Percentiles rank a stretch among this genome's conserved stretches.
Conservation (phyloP, 2,329 filamentous ascomycete species). For the Aspergillus felis region DNA sequence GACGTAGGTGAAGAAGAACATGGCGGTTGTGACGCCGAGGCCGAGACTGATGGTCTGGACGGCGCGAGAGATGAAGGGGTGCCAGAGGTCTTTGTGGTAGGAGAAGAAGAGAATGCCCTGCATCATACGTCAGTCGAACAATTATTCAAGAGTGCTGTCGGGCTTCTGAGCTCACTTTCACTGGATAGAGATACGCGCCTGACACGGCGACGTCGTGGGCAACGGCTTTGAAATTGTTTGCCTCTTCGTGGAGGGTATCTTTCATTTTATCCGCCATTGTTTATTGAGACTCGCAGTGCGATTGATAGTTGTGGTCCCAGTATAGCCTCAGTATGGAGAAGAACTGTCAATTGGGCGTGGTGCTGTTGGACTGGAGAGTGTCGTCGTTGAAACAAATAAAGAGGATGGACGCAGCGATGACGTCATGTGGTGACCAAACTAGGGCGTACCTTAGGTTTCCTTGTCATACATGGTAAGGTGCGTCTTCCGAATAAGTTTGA, state of each 20-base stretch:
- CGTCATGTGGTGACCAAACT: background rate
- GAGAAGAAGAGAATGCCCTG: conserved; percentile 60
- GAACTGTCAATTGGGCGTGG: background rate
- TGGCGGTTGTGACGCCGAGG: conserved; percentile 65
- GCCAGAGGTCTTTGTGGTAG: conserved; percentile 56
- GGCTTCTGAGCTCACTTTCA: conserved; percentile 52
- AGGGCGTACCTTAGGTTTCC: background rate
- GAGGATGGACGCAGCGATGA: background rate
- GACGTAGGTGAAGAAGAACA: conserved; percentile 85
- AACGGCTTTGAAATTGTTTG: conserved; percentile 60
- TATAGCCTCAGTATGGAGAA: background rate
- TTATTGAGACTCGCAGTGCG: background rate
- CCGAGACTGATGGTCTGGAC: conserved; percentile 65
- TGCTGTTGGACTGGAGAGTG: background rate
- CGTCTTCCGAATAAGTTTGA: background rate
- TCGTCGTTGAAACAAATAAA: background rate
- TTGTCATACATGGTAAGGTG: background rate
- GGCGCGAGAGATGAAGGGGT: conserved; percentile 55
- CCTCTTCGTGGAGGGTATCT: conserved; percentile 64
- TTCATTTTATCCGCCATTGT: conserved; percentile 51
- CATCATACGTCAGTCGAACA: background rate
- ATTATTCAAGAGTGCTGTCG: background rate
- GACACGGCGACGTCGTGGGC: conserved; percentile 69
- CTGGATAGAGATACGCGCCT: conserved; percentile 78
- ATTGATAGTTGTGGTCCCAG: background rate